phyloP scores from a whole-genome alignment of 2,329 filamentous ascomycete species.

The Colletotrichum coccodes region DNA sequence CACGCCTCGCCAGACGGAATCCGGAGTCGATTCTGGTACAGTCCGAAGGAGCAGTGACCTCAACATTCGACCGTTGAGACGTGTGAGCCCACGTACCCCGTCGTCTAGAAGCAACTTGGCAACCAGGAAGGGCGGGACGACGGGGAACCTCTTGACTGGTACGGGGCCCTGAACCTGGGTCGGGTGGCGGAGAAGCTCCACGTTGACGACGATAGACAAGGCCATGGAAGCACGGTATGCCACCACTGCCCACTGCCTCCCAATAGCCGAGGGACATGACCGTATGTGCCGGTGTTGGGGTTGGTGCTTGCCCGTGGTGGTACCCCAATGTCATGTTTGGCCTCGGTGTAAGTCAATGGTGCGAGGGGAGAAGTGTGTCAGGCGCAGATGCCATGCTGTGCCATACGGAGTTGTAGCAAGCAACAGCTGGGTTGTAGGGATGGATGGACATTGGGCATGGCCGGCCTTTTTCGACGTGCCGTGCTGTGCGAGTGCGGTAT shows the following conservation, averaged over 20 bases:
- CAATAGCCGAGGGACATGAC: constrained; percentile 24
- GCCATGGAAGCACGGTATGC: constrained; percentile 1
- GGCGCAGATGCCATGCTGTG: neutral
- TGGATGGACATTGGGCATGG: neutral
- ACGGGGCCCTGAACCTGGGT: constrained; percentile 11
- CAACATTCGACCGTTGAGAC: neutral
- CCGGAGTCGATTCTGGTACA: constrained; percentile 2
- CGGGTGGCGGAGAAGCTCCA: constrained; percentile 24
- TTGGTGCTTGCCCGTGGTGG: constrained; percentile 7
- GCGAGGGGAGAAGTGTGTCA: neutral
- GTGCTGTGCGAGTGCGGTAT: constrained; percentile 7
- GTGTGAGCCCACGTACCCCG: constrained; percentile 5
- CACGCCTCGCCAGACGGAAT: neutral
- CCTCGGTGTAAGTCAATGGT: constrained; percentile 21
- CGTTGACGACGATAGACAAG: constrained; percentile 2
- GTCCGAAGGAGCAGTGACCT: constrained; percentile 3
- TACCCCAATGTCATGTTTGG: neutral
- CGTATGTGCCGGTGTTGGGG: neutral
- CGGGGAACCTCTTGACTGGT: neutral
- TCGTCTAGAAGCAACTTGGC: neutral
- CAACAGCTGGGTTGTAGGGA: neutral
- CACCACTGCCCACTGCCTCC: neutral
- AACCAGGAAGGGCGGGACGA: constrained; percentile 14
- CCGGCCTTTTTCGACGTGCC: neutral
- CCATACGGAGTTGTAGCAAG: neutral